These are phyloP conservation scores for Spergularia bocconei DNA, from an alignment of 148 eudicot species.

Conservation along the genomic window DNA sequence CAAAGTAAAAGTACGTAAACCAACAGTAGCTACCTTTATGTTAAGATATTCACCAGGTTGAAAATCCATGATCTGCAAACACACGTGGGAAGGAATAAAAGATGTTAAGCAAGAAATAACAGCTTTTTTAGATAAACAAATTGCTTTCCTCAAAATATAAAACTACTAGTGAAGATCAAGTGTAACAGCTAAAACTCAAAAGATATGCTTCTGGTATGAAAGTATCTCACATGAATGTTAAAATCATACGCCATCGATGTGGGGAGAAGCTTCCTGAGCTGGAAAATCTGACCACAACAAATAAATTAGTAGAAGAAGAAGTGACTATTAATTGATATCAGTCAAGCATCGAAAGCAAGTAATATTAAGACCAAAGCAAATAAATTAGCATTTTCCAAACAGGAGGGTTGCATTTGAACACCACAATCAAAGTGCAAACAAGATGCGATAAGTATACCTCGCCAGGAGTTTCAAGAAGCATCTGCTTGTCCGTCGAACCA, in stretches of 20 bases:
- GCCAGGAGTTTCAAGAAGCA: constrained; percentile 92
- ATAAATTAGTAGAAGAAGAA: neutral
- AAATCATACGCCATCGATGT: constrained; percentile 79
- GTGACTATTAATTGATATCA: neutral
- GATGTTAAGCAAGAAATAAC: constrained; percentile 8
- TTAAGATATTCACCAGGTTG: constrained; percentile 98
- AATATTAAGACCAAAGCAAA: neutral
- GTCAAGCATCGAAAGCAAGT: neutral
- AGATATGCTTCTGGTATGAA: neutral
- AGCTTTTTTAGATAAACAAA: neutral
- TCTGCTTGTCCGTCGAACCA: constrained; percentile 75
- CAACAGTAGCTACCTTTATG: constrained; percentile 60
- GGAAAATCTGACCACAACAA: constrained; percentile 58
- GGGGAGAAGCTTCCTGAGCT: constrained; percentile 97
- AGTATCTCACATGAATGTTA: constrained; percentile 81
- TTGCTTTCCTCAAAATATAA: neutral
- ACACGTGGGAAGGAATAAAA: constrained; percentile 3
- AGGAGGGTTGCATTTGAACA: neutral
- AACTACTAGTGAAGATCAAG: neutral
- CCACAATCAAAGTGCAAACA: neutral
- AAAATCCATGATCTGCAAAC: constrained; percentile 91
- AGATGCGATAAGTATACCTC: constrained; percentile 47
- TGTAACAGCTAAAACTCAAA: neutral
- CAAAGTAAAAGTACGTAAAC: neutral
- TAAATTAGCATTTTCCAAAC: neutral